Conservation (phyloP, 2,329 filamentous ascomycete genomes). For the Microdochium paspali region DNA sequence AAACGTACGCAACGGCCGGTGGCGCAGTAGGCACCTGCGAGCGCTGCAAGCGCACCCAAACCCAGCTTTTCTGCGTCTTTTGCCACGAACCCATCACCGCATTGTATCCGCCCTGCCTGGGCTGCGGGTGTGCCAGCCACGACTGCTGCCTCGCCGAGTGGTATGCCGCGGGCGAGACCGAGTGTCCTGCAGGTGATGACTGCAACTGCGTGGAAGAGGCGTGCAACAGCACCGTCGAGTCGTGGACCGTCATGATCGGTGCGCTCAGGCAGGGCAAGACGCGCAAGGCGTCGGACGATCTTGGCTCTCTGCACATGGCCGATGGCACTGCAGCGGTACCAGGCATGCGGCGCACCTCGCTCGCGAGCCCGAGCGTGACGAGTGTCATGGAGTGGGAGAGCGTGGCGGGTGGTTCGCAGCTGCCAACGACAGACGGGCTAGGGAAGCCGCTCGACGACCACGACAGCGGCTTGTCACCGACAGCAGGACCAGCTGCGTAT, state of each 20-base stretch:
- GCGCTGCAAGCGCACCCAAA: conserved; percentile 43
- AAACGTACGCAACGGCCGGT: conserved; percentile 27
- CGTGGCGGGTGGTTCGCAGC: conserved; percentile 16
- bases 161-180: conserved; percentile 44
- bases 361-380: conserved; percentile 3
- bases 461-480: conserved; percentile 5
- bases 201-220: conserved; percentile 52
- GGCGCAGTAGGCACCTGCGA: conserved; percentile 32
- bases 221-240: conserved; percentile 46
- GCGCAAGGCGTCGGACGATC: conserved; percentile 13
- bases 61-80: conserved; percentile 51
- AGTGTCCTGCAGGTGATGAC: conserved; percentile 56
- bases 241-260: conserved; percentile 47
- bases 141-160: conserved; percentile 49
- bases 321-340: conserved; percentile 1
- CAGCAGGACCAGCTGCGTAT: conserved; percentile 4
- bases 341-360: not conserved
- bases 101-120: conserved; percentile 51
- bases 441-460: conserved; percentile 14
- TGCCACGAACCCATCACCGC: conserved; percentile 52
- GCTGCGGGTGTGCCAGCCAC: conserved; percentile 54
- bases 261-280: conserved; percentile 26
- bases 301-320: not conserved
- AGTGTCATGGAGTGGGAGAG: conserved; percentile 27
- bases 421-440: conserved; percentile 6